Evolutionary conservation across 371 early-diverging fungal species (phyloP).

Genomic region (Apophysomyces variabilis): DNA sequence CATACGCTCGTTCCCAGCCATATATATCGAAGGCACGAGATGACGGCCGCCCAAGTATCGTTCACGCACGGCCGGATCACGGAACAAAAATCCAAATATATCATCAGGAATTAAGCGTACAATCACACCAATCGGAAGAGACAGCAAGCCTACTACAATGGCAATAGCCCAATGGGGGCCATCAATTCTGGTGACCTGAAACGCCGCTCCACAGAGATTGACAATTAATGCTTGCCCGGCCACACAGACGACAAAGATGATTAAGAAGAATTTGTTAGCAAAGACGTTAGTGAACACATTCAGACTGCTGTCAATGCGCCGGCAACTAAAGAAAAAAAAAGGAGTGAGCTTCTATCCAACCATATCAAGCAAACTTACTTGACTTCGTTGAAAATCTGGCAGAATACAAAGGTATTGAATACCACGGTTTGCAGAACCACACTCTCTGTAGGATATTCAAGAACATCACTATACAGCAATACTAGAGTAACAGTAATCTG

Average conservation of each 20-base stretch:
- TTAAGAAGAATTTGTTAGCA: conserved; percentile 60
- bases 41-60: conserved; percentile 33
- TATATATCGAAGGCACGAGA: conserved; percentile 30
- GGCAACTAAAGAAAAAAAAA: conserved; percentile 42
- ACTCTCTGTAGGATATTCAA: conserved; percentile 28
- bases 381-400: conserved; percentile 75
- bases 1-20: conserved; percentile 37
- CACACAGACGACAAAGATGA: conserved; percentile 58
- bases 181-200: conserved; percentile 51
- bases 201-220: conserved; percentile 63
- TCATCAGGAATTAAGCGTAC: conserved; percentile 67
- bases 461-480: conserved; percentile 58
- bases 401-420: conserved; percentile 76
- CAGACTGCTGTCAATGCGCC: conserved; percentile 63
- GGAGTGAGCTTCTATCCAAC: neutral
- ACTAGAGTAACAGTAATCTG: conserved; percentile 60
- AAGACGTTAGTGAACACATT: conserved; percentile 63
- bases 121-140: conserved; percentile 71
- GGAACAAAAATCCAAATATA: conserved; percentile 36
- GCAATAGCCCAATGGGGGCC: conserved; percentile 71
- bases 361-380: conserved; percentile 40
- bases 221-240: conserved; percentile 63
- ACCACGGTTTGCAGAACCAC: conserved; percentile 55
- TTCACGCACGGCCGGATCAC: conserved; percentile 30
- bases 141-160: conserved; percentile 63